Conservation (phyloP, 1,139 yeast genomes). For the Zhuliangozyma blackwelliae region DNA sequence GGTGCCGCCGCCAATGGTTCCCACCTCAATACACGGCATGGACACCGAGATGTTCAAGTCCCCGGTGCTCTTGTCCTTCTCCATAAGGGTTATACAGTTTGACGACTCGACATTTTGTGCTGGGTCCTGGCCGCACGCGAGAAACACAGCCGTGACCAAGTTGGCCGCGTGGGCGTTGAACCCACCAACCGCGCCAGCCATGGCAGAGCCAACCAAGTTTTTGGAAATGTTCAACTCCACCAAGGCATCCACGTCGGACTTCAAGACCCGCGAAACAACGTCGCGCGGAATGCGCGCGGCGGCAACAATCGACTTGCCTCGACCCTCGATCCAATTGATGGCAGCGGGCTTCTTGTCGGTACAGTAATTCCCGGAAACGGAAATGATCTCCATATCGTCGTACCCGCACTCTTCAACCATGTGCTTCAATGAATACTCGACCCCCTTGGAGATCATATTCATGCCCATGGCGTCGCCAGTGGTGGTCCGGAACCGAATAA, state of each 20-base stretch:
- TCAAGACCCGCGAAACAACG: constrained; percentile 74
- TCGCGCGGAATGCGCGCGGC: constrained; percentile 87
- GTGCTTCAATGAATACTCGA: constrained; percentile 75
- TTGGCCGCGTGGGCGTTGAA: constrained; percentile 98
- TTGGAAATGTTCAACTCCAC: constrained; percentile 86
- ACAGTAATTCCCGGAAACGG: constrained; percentile 96
- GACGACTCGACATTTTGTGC: constrained; percentile 98
- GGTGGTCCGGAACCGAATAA: constrained; percentile 89
- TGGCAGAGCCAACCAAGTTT: constrained; percentile 92
- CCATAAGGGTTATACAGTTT: constrained; percentile 94
- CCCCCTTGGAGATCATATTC: constrained; percentile 99
- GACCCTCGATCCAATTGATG: constrained; percentile 97
- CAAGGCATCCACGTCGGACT: constrained; percentile 87
- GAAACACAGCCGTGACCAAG: constrained; percentile 84
- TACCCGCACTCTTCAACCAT: constrained; percentile 91
- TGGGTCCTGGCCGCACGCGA: constrained; percentile 98
- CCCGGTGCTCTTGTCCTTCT: constrained; percentile 58
- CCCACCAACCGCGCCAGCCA: constrained; percentile 98
- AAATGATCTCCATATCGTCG: constrained; percentile 87
- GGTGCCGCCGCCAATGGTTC: constrained; percentile 99
- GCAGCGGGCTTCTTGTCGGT: constrained; percentile 98
- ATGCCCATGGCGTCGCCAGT: constrained; percentile 99
- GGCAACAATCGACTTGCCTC: constrained; percentile 98
- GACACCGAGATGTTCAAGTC: constrained; percentile 88
- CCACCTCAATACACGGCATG: constrained; percentile 98